These are phyloP conservation scores for Dioscorea dumetorum DNA, from an alignment of 106 monocot species.

Conservation along the genomic window DNA sequence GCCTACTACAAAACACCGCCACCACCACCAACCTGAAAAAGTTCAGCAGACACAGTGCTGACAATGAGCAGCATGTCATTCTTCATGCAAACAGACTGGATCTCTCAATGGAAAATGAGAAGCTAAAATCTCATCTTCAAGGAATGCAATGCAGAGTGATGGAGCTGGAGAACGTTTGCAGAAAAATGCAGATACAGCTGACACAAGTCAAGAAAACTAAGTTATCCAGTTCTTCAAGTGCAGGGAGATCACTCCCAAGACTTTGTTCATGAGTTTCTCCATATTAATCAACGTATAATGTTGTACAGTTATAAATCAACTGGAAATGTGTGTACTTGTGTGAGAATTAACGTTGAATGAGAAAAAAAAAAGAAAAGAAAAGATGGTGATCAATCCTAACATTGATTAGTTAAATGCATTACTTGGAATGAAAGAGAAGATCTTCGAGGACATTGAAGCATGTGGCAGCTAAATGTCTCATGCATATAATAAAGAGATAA, in stretches of 20 bases:
- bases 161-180: constrained; percentile 84
- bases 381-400: neutral
- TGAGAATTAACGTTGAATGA: neutral
- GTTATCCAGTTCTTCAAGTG: constrained; percentile 5
- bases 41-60: constrained; percentile 4
- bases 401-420: neutral
- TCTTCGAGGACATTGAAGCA: neutral
- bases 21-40: constrained; percentile 10
- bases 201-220: constrained; percentile 41
- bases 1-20: constrained; percentile 37
- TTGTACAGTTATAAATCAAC: constrained; percentile 1
- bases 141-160: constrained; percentile 86
- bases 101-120: constrained; percentile 54
- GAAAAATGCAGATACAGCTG: constrained; percentile 80
- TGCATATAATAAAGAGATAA: neutral
- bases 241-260: constrained; percentile 62
- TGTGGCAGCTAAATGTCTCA: neutral
- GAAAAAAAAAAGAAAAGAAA: too few species aligned
- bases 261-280: constrained; percentile 71
- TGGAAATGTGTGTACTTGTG: neutral
- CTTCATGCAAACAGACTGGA: constrained; percentile 66
- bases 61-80: constrained; percentile 38
- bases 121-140: constrained; percentile 50
- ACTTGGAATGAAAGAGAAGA: neutral
- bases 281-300: neutral